Percentiles rank a stretch among this genome's conserved stretches.
Conservation (phyloP, 345 rosid genomes). For the Diplotaxis tenuifolia region DNA sequence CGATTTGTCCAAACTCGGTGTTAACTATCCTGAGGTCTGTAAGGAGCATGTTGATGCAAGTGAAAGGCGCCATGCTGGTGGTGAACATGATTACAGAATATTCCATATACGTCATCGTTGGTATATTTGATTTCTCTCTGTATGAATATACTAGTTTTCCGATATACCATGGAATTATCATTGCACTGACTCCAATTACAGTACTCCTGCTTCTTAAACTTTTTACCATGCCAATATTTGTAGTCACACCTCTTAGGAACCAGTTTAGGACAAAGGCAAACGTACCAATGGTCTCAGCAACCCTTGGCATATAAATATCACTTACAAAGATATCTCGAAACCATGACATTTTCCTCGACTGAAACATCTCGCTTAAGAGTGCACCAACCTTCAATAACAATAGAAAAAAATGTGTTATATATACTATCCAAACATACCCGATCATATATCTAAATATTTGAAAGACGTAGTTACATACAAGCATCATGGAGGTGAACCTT, state of each 20-base stretch:
- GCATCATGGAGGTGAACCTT: conserved; percentile 37
- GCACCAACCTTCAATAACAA: conserved; percentile 29
- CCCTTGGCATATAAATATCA: conserved; percentile 1
- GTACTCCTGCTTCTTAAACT: conserved; percentile 17
- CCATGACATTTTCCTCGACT: background rate
- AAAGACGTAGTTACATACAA: conserved; percentile 25
- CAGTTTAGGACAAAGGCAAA: conserved; percentile 44
- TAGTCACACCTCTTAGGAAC: conserved; percentile 52
- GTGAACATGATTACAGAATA: conserved; percentile 10
- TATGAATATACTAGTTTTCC: conserved; percentile 25
- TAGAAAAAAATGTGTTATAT: conserved; percentile 2
- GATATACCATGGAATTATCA: conserved; percentile 24
- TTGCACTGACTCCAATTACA: conserved; percentile 28
- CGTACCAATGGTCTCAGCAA: conserved; percentile 28
- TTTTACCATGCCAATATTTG: conserved; percentile 29
- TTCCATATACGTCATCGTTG: background rate
- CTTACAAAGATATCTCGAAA: conserved; percentile 2
- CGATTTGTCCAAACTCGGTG: conserved; percentile 46
- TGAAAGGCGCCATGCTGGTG: conserved; percentile 38
- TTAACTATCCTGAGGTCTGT: conserved; percentile 45
- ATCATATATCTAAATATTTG: background rate
- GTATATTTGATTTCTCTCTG: conserved; percentile 19
- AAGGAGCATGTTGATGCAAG: conserved; percentile 46
- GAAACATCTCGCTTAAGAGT: background rate
- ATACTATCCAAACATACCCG: background rate